phyloP scores from a whole-genome alignment of 768 basidiomycete genomes.

The Galerina marginata region DNA sequence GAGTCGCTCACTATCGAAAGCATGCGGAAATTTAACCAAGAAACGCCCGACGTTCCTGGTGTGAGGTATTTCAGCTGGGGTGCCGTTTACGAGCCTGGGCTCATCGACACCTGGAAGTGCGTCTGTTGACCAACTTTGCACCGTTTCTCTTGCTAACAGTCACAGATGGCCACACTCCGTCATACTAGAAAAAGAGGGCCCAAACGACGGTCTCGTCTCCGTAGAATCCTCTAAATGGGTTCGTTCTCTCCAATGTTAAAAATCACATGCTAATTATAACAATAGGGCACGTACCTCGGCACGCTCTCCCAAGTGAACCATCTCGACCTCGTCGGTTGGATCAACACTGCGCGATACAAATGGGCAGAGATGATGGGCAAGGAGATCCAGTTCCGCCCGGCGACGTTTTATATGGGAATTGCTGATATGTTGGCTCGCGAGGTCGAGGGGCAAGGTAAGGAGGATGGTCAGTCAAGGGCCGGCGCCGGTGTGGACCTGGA shows the following conservation, averaged over 20 bases:
- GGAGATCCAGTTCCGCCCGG: slow-evolving; percentile 90
- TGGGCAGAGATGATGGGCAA: slow-evolving; percentile 89
- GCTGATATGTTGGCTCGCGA: slow-evolving; percentile 78
- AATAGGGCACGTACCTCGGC: slow-evolving; percentile 90
- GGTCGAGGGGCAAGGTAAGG: slow-evolving; percentile 60
- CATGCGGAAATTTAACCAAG: slow-evolving; percentile 90
- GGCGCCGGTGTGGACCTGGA: slow-evolving; percentile 19
- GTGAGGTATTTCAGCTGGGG: slow-evolving; percentile 97
- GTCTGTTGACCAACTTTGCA: slow-evolving; percentile 23
- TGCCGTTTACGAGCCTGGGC: slow-evolving; percentile 84
- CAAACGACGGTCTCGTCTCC: slow-evolving; percentile 94
- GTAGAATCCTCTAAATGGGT: slow-evolving; percentile 89
- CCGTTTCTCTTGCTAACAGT: not conserved
- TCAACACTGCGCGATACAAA: slow-evolving; percentile 86
- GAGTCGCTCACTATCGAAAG: slow-evolving; percentile 82
- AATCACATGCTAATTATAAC: not conserved
- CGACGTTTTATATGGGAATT: slow-evolving; percentile 88
- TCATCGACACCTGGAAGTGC: slow-evolving; percentile 89
- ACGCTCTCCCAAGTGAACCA: slow-evolving; percentile 92
- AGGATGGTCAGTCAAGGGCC: not conserved
- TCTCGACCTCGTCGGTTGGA: slow-evolving; percentile 93
- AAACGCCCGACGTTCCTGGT: slow-evolving; percentile 76
- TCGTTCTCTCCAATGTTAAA: slow-evolving; percentile 15
- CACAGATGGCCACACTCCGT: slow-evolving; percentile 76
- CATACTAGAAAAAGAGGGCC: slow-evolving; percentile 84